Evolutionary conservation across 208 protist genomes (phyloP).

Genomic region (Phytomonas sp.): DNA sequence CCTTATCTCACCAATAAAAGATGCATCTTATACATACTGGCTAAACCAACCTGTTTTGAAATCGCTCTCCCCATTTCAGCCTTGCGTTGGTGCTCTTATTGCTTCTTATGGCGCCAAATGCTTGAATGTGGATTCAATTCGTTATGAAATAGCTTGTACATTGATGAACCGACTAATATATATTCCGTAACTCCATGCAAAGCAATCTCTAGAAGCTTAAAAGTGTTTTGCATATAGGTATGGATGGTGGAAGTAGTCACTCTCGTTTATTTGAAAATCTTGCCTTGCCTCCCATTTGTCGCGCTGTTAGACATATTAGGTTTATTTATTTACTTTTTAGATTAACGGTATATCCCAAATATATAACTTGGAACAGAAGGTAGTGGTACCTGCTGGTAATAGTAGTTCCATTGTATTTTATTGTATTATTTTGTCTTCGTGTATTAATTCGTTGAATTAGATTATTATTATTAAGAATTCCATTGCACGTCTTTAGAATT

Average conservation of each 20-base stretch:
- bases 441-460: conserved; percentile 5
- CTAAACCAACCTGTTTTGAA: not conserved
- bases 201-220: not conserved
- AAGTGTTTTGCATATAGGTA: not conserved
- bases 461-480: conserved; percentile 14
- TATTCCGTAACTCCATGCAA: not conserved
- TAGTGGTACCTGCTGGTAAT: not conserved
- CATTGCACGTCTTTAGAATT: conserved; percentile 1
- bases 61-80: not conserved
- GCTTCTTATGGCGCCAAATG: not conserved
- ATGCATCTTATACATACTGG: not conserved
- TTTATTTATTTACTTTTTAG: not conserved
- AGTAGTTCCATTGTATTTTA: not conserved
- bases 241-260: not conserved
- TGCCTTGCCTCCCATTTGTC: not conserved
- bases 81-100: not conserved
- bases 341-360: not conserved
- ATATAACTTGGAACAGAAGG: not conserved
- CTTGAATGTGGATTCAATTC: not conserved
- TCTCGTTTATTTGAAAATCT: not conserved
- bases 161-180: not conserved
- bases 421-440: not conserved
- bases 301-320: not conserved
- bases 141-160: not conserved
- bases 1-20: conserved; percentile 3